Evolutionary conservation across 441 rosid species (phyloP).

Genomic region (Euphorbia celastroides): DNA sequence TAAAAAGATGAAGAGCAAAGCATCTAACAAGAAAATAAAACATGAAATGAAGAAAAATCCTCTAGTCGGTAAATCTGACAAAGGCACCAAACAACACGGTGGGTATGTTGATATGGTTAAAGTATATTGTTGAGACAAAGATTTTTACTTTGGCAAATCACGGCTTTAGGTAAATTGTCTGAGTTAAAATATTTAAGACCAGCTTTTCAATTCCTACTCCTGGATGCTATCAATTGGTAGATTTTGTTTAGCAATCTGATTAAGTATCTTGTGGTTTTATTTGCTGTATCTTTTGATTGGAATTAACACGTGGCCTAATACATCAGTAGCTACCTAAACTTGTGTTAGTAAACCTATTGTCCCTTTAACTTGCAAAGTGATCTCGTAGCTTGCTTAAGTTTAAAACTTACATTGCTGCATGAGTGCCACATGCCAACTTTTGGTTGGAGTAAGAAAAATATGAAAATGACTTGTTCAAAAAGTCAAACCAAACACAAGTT

Average conservation of each 20-base stretch:
- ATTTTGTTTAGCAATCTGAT: background rate
- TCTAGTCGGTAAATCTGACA: slow-evolving; percentile 11
- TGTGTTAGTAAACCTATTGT: too few species aligned
- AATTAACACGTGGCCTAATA: background rate
- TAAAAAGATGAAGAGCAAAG: slow-evolving; percentile 22
- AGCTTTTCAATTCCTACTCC: background rate
- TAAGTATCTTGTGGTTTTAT: background rate
- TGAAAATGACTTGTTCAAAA: too few species aligned
- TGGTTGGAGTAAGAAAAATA: too few species aligned
- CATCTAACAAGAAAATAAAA: slow-evolving; percentile 20
- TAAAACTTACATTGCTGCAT: too few species aligned
- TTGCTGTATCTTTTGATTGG: background rate
- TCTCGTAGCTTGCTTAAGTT: too few species aligned
- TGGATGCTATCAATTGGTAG: background rate
- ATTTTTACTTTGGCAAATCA: background rate
- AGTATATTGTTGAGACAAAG: background rate
- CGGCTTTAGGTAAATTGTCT: background rate
- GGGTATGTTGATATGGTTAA: background rate
- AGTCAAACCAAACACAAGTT: too few species aligned
- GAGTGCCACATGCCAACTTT: too few species aligned
- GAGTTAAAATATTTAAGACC: background rate
- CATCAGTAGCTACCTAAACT: too few species aligned
- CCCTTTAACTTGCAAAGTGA: too few species aligned
- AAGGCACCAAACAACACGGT: slow-evolving; percentile 21
- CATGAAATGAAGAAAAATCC: slow-evolving; percentile 14